Percentiles rank a stretch among this genome's conserved stretches.
These are phyloP conservation scores for Vanrija sp. DNA, from an alignment of 1,284 basidiomycete species.

Conservation along the genomic window DNA sequence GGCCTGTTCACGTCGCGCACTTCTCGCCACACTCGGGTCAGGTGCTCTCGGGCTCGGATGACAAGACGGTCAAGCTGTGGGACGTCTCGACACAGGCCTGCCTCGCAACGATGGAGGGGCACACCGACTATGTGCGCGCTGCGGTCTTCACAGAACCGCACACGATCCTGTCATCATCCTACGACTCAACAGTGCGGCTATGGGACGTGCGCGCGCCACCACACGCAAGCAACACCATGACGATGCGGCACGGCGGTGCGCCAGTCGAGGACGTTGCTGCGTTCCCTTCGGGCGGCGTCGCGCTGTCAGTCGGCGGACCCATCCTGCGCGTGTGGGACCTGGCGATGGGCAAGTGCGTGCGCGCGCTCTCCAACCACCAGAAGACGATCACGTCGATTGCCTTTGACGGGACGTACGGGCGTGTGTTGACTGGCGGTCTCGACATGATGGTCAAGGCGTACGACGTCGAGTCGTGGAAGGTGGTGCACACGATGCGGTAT, in stretches of 20 bases:
- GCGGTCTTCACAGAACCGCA: slow-evolving; percentile 82
- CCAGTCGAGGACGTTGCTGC: slow-evolving; percentile 94
- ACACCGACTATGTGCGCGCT: slow-evolving; percentile 93
- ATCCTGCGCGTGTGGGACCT: slow-evolving; percentile 95
- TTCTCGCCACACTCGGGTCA: slow-evolving; percentile 83
- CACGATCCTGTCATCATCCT: slow-evolving; percentile 86
- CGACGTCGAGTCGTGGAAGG: slow-evolving; percentile 88
- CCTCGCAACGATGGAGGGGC: slow-evolving; percentile 72
- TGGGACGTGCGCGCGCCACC: slow-evolving; percentile 68
- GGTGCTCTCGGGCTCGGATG: slow-evolving; percentile 91
- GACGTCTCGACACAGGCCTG: slow-evolving; percentile 87
- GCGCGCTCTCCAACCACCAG: slow-evolving; percentile 93
- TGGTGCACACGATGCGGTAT: slow-evolving; percentile 98
- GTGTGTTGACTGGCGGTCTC: slow-evolving; percentile 83
- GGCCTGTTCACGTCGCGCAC: slow-evolving; percentile 86
- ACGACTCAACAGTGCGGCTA: slow-evolving; percentile 85
- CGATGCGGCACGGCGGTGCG: slow-evolving; percentile 62
- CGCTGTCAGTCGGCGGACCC: slow-evolving; percentile 82
- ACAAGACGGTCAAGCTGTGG: slow-evolving; percentile 90
- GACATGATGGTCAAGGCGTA: slow-evolving; percentile 99
- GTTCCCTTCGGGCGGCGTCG: slow-evolving; percentile 84
- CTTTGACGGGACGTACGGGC: slow-evolving; percentile 63
- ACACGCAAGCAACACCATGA: slow-evolving; percentile 56
- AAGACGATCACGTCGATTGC: slow-evolving; percentile 91
- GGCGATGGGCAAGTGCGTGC: slow-evolving; percentile 79